Percentiles rank a stretch among this genome's conserved stretches.
These are phyloP conservation scores for Candida chilensis DNA, from an alignment of 805 yeast species.

Conservation along the genomic window DNA sequence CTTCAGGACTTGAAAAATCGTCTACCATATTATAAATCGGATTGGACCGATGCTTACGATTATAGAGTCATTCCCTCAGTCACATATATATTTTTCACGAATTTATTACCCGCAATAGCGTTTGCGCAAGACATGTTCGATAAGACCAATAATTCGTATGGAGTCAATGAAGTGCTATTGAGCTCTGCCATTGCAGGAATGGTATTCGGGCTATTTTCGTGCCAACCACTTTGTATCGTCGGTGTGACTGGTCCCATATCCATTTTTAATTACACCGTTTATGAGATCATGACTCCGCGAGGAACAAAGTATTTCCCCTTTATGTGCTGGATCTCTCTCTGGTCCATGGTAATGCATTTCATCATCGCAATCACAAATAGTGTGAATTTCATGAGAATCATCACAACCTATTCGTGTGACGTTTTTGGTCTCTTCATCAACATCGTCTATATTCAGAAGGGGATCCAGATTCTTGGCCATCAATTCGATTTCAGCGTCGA, in stretches of 20 bases:
- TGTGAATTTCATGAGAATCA: slow-evolving; percentile 57
- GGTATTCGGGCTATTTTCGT: slow-evolving; percentile 76
- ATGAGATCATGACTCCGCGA: slow-evolving; percentile 51
- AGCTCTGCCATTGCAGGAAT: slow-evolving; percentile 85
- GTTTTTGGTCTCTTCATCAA: slow-evolving; percentile 90
- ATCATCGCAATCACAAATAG: slow-evolving; percentile 61
- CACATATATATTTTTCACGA: slow-evolving; percentile 79
- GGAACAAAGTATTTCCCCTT: slow-evolving; percentile 68
- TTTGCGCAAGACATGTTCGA: slow-evolving; percentile 98
- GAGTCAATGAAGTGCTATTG: slow-evolving; percentile 82
- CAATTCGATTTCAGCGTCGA: slow-evolving; percentile 46
- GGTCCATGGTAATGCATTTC: slow-evolving; percentile 83
- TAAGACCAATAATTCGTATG: slow-evolving; percentile 77
- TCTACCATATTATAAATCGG: slow-evolving; percentile 63
- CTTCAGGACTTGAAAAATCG: slow-evolving; percentile 39
- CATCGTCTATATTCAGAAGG: slow-evolving; percentile 82
- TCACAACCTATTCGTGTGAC: slow-evolving; percentile 81
- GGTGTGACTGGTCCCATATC: slow-evolving; percentile 97
- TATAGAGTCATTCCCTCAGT: slow-evolving; percentile 86
- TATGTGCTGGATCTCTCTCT: slow-evolving; percentile 92
- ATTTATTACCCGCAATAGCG: slow-evolving; percentile 86
- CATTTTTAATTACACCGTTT: slow-evolving; percentile 87
- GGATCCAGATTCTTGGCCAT: slow-evolving; percentile 67
- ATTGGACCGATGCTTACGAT: slow-evolving; percentile 75
- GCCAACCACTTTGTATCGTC: slow-evolving; percentile 90